Conservation (phyloP, 805 yeast genomes). For the Ascoidea tarda region DNA sequence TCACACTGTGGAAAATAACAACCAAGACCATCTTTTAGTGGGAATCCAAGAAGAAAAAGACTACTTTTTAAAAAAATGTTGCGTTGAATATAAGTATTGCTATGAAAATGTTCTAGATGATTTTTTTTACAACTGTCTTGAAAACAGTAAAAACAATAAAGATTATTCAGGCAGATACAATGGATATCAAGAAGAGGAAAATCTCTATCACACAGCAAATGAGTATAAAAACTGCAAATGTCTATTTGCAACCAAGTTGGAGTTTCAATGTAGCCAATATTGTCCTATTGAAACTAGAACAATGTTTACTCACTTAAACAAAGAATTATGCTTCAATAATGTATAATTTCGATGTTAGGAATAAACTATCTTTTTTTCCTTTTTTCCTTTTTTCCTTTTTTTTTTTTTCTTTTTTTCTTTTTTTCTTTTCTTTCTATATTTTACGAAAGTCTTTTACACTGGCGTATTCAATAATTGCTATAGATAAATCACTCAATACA, state of each 20-base stretch:
- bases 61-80: background rate
- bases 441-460: no score
- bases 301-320: no score
- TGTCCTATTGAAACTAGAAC: background rate
- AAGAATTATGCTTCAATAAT: background rate
- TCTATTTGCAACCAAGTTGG: background rate
- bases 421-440: no score
- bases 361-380: no score
- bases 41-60: background rate
- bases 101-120: background rate
- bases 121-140: background rate
- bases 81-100: background rate
- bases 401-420: no score
- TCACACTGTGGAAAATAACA: no score
- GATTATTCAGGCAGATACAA: no score
- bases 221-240: background rate
- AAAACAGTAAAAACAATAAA: no score
- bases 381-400: no score
- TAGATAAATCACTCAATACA: no score
- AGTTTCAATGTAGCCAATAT: background rate
- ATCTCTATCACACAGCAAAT: background rate
- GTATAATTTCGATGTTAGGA: no score
- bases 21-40: background rate
- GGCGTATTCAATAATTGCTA: no score
- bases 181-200: background rate